These are phyloP conservation scores for Psilocybe azurescens DNA, from an alignment of 768 basidiomycete genomes.

Conservation along the genomic window DNA sequence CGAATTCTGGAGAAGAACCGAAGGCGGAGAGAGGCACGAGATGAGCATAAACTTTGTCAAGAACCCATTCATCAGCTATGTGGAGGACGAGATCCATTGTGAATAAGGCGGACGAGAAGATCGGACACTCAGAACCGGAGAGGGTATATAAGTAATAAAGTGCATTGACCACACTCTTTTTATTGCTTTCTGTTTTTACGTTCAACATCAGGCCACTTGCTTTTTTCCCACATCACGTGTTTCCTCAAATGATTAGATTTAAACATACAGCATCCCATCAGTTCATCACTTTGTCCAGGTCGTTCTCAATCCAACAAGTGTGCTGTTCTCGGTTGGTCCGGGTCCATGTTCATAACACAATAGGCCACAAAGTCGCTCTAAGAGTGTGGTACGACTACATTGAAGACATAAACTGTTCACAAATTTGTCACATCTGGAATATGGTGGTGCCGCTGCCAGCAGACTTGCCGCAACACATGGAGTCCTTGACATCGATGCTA, in stretches of 20 bases:
- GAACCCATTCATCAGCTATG: slow-evolving; percentile 68
- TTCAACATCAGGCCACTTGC: slow-evolving; percentile 45
- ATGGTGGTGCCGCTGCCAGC: neutral
- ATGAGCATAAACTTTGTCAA: slow-evolving; percentile 83
- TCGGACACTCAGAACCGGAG: neutral
- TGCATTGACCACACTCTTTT: slow-evolving; percentile 23
- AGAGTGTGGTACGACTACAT: slow-evolving; percentile 2
- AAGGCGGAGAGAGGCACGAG: slow-evolving; percentile 70
- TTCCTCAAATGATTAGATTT: slow-evolving; percentile 6
- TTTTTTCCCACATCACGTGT: slow-evolving; percentile 36
- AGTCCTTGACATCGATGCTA: neutral
- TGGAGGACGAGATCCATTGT: slow-evolving; percentile 87
- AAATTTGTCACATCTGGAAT: neutral
- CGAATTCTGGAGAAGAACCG: slow-evolving; percentile 32
- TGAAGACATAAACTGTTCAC: neutral
- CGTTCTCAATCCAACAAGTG: neutral
- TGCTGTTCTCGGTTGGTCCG: slow-evolving; percentile 5
- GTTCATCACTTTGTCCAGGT: neutral
- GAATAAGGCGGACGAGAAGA: slow-evolving; percentile 4
- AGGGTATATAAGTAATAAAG: neutral
- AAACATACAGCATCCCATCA: slow-evolving; percentile 5
- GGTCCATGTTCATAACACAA: neutral
- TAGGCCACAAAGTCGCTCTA: neutral
- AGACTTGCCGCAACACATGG: neutral
- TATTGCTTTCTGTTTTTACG: slow-evolving; percentile 27